These are phyloP conservation scores for Biscogniauxia marginata DNA, from an alignment of 2,329 filamentous ascomycete genomes.

Conservation along the genomic window DNA sequence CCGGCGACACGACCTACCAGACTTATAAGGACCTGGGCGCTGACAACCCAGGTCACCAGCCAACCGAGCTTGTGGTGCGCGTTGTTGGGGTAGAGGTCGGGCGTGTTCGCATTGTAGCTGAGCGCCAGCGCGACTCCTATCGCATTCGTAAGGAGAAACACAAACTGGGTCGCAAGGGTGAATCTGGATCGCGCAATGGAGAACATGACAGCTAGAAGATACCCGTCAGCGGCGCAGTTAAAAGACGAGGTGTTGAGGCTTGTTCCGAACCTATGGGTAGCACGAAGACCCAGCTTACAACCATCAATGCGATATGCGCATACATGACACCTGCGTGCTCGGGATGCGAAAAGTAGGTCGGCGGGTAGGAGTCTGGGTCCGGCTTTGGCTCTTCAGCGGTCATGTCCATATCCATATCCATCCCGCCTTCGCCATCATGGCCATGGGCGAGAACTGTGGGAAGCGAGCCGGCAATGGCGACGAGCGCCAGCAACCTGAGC, in stretches of 20 bases:
- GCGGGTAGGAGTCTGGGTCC: constrained; percentile 29
- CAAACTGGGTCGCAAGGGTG: constrained; percentile 66
- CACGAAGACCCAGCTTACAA: constrained; percentile 66
- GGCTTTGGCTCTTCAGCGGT: constrained; percentile 26
- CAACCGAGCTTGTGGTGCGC: constrained; percentile 88
- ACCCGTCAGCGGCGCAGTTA: constrained; percentile 11
- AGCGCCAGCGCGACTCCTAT: constrained; percentile 63
- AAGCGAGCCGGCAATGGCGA: constrained; percentile 31
- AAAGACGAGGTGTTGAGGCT: neutral
- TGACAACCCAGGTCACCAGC: constrained; percentile 72
- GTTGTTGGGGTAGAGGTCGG: constrained; percentile 83
- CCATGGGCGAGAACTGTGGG: constrained; percentile 35
- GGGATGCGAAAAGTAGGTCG: constrained; percentile 41
- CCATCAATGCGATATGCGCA: constrained; percentile 67
- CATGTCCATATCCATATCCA: constrained; percentile 34
- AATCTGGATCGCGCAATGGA: constrained; percentile 78
- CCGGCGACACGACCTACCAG: constrained; percentile 61
- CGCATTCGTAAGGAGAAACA: constrained; percentile 63
- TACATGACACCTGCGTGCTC: constrained; percentile 38
- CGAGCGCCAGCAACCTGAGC: constrained; percentile 27
- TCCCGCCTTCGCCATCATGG: constrained; percentile 28
- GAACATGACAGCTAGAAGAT: constrained; percentile 70
- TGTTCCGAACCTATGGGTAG: constrained; percentile 60
- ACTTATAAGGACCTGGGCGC: constrained; percentile 67
- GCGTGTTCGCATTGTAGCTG: constrained; percentile 77